Percentiles rank a stretch among this genome's conserved stretches.
phyloP scores from a whole-genome alignment of 352 stramenopile genomes.

The Phytophthora idaei region DNA sequence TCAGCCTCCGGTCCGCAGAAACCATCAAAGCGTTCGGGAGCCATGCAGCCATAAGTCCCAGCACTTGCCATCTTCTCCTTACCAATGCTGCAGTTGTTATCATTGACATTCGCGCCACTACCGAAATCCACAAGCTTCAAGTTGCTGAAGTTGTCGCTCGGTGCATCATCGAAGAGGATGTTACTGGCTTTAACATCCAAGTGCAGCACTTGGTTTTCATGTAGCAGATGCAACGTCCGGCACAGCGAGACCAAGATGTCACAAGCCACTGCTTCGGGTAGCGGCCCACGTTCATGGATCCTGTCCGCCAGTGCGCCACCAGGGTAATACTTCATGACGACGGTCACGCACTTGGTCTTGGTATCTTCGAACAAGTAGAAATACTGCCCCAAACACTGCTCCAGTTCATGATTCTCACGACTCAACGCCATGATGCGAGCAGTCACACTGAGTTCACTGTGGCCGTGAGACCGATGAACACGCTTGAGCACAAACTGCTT shows the following conservation, averaged over 20 bases:
- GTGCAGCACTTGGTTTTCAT: constrained; percentile 60
- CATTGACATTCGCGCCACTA: constrained; percentile 34
- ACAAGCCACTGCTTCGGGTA: constrained; percentile 43
- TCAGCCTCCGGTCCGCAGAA: constrained; percentile 53
- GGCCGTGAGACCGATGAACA: constrained; percentile 40
- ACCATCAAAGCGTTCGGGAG: constrained; percentile 64
- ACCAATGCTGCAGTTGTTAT: constrained; percentile 6
- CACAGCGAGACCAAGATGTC: constrained; percentile 54
- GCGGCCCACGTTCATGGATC: constrained; percentile 38
- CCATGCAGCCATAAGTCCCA: constrained; percentile 72
- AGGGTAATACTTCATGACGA: constrained; percentile 69
- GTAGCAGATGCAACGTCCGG: constrained; percentile 49
- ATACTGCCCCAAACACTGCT: constrained; percentile 58
- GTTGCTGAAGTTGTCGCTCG: constrained; percentile 41
- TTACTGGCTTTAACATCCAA: constrained; percentile 73
- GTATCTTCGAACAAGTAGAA: constrained; percentile 65
- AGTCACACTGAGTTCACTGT: constrained; percentile 51
- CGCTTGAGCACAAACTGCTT: constrained; percentile 58
- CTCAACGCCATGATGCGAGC: constrained; percentile 40
- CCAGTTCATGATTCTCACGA: constrained; percentile 31
- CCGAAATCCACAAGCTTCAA: constrained; percentile 79
- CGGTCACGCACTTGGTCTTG: constrained; percentile 50
- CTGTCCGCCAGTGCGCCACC: constrained; percentile 60
- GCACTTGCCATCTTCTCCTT: constrained; percentile 21
- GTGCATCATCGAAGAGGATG: constrained; percentile 61